Percentiles rank a stretch among this genome's conserved stretches.
phyloP scores from a whole-genome alignment of 257 asterid genomes.

The Knoxia roxburghii region DNA sequence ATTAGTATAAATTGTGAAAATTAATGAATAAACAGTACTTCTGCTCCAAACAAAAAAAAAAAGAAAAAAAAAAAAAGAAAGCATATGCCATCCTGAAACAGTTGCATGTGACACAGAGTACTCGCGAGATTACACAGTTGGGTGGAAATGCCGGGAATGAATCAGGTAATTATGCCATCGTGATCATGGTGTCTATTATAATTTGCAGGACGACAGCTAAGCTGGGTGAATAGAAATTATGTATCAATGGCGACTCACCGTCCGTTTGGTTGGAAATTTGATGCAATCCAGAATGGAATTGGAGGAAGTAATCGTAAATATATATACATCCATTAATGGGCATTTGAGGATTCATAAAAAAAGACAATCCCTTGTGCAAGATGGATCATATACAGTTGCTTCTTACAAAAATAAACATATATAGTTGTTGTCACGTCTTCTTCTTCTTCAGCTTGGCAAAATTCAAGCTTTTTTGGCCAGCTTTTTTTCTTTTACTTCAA shows the following conservation, averaged over 20 bases:
- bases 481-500: conserved; percentile 8
- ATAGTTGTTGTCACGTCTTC: background rate
- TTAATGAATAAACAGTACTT: too few relatives aligned
- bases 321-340: conserved; percentile 18
- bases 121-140: too few relatives aligned
- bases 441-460: conserved; percentile 3
- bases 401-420: conserved; percentile 27
- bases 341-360: conserved; percentile 33
- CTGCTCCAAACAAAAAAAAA: too few relatives aligned
- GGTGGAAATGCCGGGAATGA: background rate
- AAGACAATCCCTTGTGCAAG: conserved; percentile 33
- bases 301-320: conserved; percentile 11
- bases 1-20: too few relatives aligned
- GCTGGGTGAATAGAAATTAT: background rate
- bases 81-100: too few relatives aligned
- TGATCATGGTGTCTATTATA: background rate
- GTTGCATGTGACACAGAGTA: background rate
- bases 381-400: conserved; percentile 22
- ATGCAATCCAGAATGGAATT: conserved; percentile 24
- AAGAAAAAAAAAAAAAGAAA: too few relatives aligned
- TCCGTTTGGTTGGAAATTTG: conserved; percentile 13
- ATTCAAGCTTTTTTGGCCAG: background rate
- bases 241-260: conserved; percentile 23
- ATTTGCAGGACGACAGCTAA: background rate
- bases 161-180: background rate